Percentiles rank a stretch among this genome's conserved stretches.
phyloP scores from a whole-genome alignment of 192 early-diverging fungal species.

The Entomortierella chlamydospora region DNA sequence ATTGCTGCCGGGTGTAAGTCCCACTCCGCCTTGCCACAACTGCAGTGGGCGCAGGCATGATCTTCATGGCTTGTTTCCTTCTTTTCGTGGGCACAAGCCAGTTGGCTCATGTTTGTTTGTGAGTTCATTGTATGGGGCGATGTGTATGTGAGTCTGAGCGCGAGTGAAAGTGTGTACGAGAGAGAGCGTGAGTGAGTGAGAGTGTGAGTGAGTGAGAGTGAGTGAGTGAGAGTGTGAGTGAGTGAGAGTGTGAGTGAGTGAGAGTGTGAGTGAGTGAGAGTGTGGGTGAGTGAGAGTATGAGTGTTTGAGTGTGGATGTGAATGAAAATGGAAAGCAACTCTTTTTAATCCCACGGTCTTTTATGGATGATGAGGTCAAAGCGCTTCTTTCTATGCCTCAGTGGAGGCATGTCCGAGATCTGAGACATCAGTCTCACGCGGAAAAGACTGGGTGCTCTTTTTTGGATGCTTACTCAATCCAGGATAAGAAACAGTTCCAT shows the following conservation, averaged over 20 bases:
- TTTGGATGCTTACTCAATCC: no score
- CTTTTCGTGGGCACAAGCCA: neutral
- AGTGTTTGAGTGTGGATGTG: neutral
- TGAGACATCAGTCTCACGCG: neutral
- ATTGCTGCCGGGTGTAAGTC: conserved; percentile 36
- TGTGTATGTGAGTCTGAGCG: neutral
- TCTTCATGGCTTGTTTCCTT: neutral
- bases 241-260: no score
- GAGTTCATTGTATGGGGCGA: conserved; percentile 9
- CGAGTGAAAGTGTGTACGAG: neutral
- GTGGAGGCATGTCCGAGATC: neutral
- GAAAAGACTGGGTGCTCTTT: no score
- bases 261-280: no score
- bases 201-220: neutral
- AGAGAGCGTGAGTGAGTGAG: no score
- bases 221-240: neutral
- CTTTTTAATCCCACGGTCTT: no score
- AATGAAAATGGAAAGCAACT: neutral
- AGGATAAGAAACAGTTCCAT: no score
- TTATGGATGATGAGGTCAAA: neutral
- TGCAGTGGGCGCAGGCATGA: neutral
- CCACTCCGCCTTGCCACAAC: conserved; percentile 42
- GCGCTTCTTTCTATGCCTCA: neutral
- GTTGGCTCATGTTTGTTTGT: conserved; percentile 7
- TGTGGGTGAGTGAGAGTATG: no score